Evolutionary conservation across 2,329 filamentous ascomycete species (phyloP), one percentile per base, ranked within the genome.

Genomic region (Nigrospora oryzae): DNA sequence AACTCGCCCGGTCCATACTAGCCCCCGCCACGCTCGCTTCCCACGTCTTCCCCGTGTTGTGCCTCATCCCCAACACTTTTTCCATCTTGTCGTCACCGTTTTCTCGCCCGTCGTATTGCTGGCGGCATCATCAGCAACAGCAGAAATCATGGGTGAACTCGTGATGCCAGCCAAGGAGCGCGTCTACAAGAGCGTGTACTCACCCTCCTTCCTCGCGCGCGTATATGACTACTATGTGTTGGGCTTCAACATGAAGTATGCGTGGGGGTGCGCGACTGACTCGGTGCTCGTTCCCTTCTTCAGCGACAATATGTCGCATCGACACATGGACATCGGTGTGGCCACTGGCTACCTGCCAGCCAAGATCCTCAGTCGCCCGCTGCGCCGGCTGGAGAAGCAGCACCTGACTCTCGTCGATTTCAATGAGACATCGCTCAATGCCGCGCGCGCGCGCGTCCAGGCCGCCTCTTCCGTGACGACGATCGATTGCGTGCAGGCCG

Each of bases 271-370:
- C 46, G 51, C 63, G 2, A 61, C 58, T 10, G 43, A 43, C 1
- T 40, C 44, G 5, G 40, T 63, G 11, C 58, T 64, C 11, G 50
- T 63, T 4, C 63, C 62, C 4, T 58, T 66, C 34, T 67, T 65
- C 53, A 46, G 46, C 39, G 52, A 59, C 31, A 53, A 63, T 48
- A 59, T 67, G 44, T 59, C 62, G 6, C 40, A 49, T n/a, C 52
- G 54, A 23, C 66, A 68, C 45, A 59, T 69, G 16, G 65, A 69
- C 50, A 54, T 64, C 19, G 66, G 66, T 40, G 64, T 67, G n/a
- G 66, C 61, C 2, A 63, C 62, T 3, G 66, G 65, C 11, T 69
- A 59, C 49, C 67, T 65, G 40, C 64, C 63, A 1, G 54, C 60
- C 23, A 48, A 46, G 11, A 55, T 59, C 5, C 51, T 64, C 19